A percentile compares a stretch with the other conserved stretches of the same genome.
Conservation (phyloP, 2,329 filamentous ascomycete genomes). For the Neobulgaria alba region DNA sequence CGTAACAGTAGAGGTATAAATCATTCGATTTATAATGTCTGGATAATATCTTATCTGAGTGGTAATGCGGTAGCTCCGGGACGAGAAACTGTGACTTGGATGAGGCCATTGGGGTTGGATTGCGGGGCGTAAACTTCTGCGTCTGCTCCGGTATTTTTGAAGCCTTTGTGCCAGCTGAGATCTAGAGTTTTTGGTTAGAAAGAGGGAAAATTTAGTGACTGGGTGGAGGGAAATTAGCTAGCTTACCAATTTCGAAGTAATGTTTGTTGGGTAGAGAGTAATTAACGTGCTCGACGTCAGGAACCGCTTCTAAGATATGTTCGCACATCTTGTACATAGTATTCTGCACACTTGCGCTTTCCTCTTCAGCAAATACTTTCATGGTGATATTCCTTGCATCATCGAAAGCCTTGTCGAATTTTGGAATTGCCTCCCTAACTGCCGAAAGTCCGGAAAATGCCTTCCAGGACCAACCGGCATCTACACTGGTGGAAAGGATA, state of each 20-base stretch:
- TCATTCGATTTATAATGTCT: too few species aligned
- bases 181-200: slow-evolving; percentile 53
- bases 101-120: slow-evolving; percentile 86
- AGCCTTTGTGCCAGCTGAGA: slow-evolving; percentile 89
- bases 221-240: slow-evolving; percentile 5
- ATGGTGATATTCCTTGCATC: slow-evolving; percentile 78
- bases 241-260: slow-evolving; percentile 89
- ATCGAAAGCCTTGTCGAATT: slow-evolving; percentile 74
- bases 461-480: slow-evolving; percentile 80
- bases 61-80: too few species aligned
- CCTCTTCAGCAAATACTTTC: slow-evolving; percentile 80
- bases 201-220: background rate
- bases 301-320: slow-evolving; percentile 68
- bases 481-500: slow-evolving; percentile 88
- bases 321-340: slow-evolving; percentile 99
- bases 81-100: slow-evolving; percentile 81
- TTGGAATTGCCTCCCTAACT: slow-evolving; percentile 52
- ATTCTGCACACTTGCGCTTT: slow-evolving; percentile 87
- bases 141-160: slow-evolving; percentile 92
- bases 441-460: slow-evolving; percentile 56
- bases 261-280: slow-evolving; percentile 96
- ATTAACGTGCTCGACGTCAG: slow-evolving; percentile 62
- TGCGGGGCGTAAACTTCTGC: slow-evolving; percentile 95
- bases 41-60: too few species aligned
- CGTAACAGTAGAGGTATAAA: too few species aligned